Evolutionary conservation across 2,329 filamentous ascomycete species (phyloP), one percentile per base, ranked within the genome.

Genomic region (Ascochyta viciae-villosae): DNA sequence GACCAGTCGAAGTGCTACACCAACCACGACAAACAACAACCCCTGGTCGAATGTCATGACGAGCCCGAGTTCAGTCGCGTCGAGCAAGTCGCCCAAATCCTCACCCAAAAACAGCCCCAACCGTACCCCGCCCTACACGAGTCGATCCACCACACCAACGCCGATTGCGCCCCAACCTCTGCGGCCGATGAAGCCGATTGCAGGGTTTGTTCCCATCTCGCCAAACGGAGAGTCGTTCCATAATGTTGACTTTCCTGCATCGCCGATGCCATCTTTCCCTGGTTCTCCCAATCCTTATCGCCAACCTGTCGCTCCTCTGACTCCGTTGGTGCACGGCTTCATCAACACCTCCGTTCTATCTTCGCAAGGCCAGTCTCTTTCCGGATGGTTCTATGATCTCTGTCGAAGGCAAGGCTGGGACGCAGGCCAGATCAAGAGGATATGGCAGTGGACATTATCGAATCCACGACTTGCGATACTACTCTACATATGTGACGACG

Each of bases 381-480:
- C 73, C 8, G 71, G 71, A 4, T 73, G 69, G 71, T 75, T 75
- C 50, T 69, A 75, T 47, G 68, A 76, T 39, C 60, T 74, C 23
- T 67, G 73, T 31, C 66, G 72, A 23, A 71, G 70, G 34, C 73
- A 76, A 47, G 70, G 71, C 4, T 75, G 72, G 69, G 74, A 76
- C 22, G 63, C 67, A 5, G 62, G 62, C 1, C 61, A 71, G 16
- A 66, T 72, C 23, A 73, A 74, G 54, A 74, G 70, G 42, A 73
- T 75, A 23, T 77, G 74, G 66, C 72, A 73, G n/a, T 78, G 76
- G 76, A 74, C 74, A 1, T 55, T 76, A 39, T 74, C 71, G 10
- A 77, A 77, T 42, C 74, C 73, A 1, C 66, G 69, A 47, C 69
- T 75, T 15, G 74, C 76, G 1, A 69, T 77, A 13, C 63, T 78